Conservation (phyloP, 495 filamentous ascomycete genomes). For the Aspergillus indologenus region DNA sequence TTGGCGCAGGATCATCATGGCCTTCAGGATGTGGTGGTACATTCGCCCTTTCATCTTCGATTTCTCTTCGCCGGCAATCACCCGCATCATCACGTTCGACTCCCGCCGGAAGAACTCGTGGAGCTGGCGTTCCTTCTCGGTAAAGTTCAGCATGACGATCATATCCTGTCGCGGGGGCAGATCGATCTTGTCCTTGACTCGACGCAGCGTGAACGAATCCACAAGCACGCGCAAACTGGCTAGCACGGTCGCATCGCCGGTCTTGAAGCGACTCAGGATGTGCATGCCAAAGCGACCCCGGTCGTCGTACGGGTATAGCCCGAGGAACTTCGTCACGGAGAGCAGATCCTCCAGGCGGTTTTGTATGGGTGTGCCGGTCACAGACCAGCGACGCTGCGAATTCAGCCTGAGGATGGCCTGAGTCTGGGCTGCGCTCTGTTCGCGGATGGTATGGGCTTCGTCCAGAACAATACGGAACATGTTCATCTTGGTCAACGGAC, state of each 20-base stretch:
- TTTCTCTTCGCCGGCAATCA: slow-evolving; percentile 49
- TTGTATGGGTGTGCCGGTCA: slow-evolving; percentile 89
- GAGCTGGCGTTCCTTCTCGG: slow-evolving; percentile 49
- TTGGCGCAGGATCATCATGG: slow-evolving; percentile 84
- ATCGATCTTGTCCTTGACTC: slow-evolving; percentile 85
- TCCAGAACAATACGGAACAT: slow-evolving; percentile 97
- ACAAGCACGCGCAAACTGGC: slow-evolving; percentile 87
- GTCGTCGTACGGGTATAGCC: slow-evolving; percentile 82
- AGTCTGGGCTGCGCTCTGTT: slow-evolving; percentile 73
- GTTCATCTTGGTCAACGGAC: slow-evolving; percentile 68
- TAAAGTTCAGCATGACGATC: slow-evolving; percentile 59
- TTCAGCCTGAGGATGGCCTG: slow-evolving; percentile 80
- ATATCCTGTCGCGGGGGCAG: slow-evolving; percentile 72
- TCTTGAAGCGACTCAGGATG: slow-evolving; percentile 75
- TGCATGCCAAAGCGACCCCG: slow-evolving; percentile 67
- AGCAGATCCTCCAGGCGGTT: slow-evolving; percentile 90
- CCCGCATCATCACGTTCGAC: slow-evolving; percentile 58
- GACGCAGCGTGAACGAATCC: slow-evolving; percentile 87
- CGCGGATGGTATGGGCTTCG: slow-evolving; percentile 91
- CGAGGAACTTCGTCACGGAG: slow-evolving; percentile 85
- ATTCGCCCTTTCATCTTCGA: slow-evolving; percentile 72
- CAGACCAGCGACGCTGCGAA: slow-evolving; percentile 85
- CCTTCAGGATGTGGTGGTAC: slow-evolving; percentile 85
- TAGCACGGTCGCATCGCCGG: slow-evolving; percentile 74
- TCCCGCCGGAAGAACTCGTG: slow-evolving; percentile 62